Conservation (phyloP, 345 rosid genomes). For the Clarkia xantiana region DNA sequence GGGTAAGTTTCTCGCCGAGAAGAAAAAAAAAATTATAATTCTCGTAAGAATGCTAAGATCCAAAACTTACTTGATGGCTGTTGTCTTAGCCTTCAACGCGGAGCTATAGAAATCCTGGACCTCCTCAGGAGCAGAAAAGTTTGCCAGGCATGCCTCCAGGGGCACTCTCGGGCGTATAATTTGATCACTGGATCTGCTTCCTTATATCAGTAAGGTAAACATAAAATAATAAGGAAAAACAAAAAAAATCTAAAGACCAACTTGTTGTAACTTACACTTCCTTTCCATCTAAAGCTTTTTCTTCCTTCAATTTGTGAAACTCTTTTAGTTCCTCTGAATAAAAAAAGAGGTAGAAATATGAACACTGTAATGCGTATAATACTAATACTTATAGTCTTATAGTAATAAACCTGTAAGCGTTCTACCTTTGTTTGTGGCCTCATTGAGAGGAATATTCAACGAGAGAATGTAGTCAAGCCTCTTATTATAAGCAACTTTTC, state of each 20-base stretch:
- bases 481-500: conserved; percentile 77
- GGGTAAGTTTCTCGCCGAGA: no score
- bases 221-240: conserved; percentile 9
- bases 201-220: conserved; percentile 15
- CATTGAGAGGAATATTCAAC: conserved; percentile 81
- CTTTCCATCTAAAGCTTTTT: conserved; percentile 50
- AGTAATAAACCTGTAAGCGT: conserved; percentile 6
- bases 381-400: conserved; percentile 9
- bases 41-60: no score
- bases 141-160: conserved; percentile 81
- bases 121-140: conserved; percentile 71
- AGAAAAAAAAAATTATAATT: no score
- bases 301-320: conserved; percentile 52
- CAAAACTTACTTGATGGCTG: conserved; percentile 65
- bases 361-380: conserved; percentile 5
- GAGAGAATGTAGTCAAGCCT: conserved; percentile 89
- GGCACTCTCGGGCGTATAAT: conserved; percentile 94
- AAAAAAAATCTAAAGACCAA: conserved; percentile 11
- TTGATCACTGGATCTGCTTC: conserved; percentile 54
- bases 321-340: conserved; percentile 66
- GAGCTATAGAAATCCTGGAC: conserved; percentile 78
- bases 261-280: conserved; percentile 45
- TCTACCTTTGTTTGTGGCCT: conserved; percentile 74
- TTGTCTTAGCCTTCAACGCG: conserved; percentile 77
- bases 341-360: conserved; percentile 12